Evolutionary conservation across 106 monocot genomes (phyloP).

Genomic region (Triglochin maritima): DNA sequence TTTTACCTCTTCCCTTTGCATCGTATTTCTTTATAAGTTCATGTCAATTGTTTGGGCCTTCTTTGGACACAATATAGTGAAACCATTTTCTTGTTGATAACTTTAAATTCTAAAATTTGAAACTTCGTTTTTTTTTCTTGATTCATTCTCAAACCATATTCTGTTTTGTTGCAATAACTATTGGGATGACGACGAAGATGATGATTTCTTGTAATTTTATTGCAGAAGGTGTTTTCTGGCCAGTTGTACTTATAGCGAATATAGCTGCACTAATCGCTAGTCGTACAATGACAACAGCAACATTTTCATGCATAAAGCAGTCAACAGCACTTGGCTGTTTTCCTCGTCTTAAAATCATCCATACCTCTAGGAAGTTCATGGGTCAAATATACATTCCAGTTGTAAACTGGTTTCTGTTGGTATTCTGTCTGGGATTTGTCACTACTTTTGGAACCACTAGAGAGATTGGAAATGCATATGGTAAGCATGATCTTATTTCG

Average conservation of each 20-base stretch:
- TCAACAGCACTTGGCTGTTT: slow-evolving; percentile 90
- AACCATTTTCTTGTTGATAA: too few species aligned
- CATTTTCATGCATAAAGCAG: slow-evolving; percentile 87
- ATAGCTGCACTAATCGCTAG: slow-evolving; percentile 84
- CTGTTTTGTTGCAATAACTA: too few species aligned
- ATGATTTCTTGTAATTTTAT: neutral
- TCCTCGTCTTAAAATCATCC: slow-evolving; percentile 78
- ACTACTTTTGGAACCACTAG: slow-evolving; percentile 46
- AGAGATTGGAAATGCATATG: slow-evolving; percentile 91
- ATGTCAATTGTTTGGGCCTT: too few species aligned
- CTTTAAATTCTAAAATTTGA: too few species aligned
- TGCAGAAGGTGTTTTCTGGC: slow-evolving; percentile 72
- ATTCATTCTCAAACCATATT: too few species aligned
- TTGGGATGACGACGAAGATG: neutral
- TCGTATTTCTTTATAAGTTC: too few species aligned
- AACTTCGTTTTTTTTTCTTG: too few species aligned
- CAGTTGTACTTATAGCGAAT: slow-evolving; percentile 64
- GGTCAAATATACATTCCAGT: slow-evolving; percentile 87
- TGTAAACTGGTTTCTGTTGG: slow-evolving; percentile 78
- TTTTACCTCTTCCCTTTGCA: neutral
- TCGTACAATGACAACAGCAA: slow-evolving; percentile 78
- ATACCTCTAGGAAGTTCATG: slow-evolving; percentile 87
- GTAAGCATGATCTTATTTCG: slow-evolving; percentile 19
- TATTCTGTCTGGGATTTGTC: slow-evolving; percentile 51
- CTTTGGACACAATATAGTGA: too few species aligned